Evolutionary conservation across 768 basidiomycete genomes (phyloP), one percentile per base, ranked within the genome.

Genomic region (Termitomyces eurrhizus): DNA sequence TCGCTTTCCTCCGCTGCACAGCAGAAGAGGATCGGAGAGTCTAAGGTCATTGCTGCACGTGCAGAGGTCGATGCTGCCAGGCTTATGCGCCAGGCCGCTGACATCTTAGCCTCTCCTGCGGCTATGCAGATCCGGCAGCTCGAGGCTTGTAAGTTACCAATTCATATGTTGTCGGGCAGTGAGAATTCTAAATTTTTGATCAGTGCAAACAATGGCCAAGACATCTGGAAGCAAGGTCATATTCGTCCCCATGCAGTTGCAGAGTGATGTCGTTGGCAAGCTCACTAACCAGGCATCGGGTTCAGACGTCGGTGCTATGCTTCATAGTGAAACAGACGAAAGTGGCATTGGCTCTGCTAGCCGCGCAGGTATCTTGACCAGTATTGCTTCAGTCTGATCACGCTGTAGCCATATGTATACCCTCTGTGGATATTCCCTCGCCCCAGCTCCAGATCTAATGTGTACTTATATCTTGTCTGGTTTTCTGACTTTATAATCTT

Each of bases 111-210:
- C 24, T 92, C 88, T 12, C 94, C 94, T 9, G 95, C 96, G 24
- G 96, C 96, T 57, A 97, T 98, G 94, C 95, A 97, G 74, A 98
- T 98, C 72, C 83, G 96, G 61, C 96, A 98, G 72, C 84, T 98
- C 64, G 96, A 99, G 74, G 93, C 95, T 52, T 68, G 80, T 83
- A 60, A 65, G 81, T 80, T 5, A 3, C 53, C 54, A n/a, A 24
- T 7, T 1, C 1, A 16, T 48, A 39, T 49, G 21, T 41, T 3
- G 14, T 41, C 16, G 2, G 0, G 7, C 8, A 16, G 53, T 33
- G 21, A 8, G 14, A 52, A 16, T 13, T 46, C 46, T 59, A 24
- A 64, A 24, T 6, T 2, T 39, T 35, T 44, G 3, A 1, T 21
- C 9, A 83, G 83, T 98, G 64, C 94, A 97, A 81, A 82, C 86